Percentiles rank a stretch among this genome's conserved stretches.
Conservation (phyloP, 2,329 filamentous ascomycete genomes). For the Cercospora beticola region DNA sequence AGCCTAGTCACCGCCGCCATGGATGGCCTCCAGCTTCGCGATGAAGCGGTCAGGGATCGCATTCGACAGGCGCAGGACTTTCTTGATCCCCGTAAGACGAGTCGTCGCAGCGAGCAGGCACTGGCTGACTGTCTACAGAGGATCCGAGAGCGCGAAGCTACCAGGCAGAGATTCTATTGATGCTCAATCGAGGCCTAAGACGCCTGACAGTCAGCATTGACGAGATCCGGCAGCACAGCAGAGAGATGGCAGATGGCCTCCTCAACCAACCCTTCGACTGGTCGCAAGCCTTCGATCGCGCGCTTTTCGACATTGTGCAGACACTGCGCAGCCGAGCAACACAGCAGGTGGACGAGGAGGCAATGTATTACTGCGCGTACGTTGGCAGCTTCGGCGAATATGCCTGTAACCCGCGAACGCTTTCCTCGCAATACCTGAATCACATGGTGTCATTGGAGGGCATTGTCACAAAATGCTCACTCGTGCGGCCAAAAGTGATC, state of each 20-base stretch:
- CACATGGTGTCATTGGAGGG: slow-evolving; percentile 97
- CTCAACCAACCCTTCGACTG: slow-evolving; percentile 87
- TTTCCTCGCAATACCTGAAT: slow-evolving; percentile 87
- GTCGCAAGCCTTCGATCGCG: slow-evolving; percentile 81
- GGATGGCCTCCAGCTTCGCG: slow-evolving; percentile 73
- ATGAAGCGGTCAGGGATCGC: slow-evolving; percentile 80
- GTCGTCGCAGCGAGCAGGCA: neutral
- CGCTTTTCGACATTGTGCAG: slow-evolving; percentile 83
- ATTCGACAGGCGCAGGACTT: slow-evolving; percentile 88
- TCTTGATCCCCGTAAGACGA: slow-evolving; percentile 77
- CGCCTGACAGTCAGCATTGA: slow-evolving; percentile 68
- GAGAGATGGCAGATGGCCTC: slow-evolving; percentile 75
- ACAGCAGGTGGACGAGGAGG: slow-evolving; percentile 74
- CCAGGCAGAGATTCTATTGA: slow-evolving; percentile 80
- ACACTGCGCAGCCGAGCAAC: slow-evolving; percentile 73
- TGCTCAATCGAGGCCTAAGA: slow-evolving; percentile 62
- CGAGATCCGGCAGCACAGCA: slow-evolving; percentile 83
- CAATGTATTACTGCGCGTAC: slow-evolving; percentile 92
- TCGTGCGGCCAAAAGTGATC: slow-evolving; percentile 95
- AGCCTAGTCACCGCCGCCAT: slow-evolving; percentile 46
- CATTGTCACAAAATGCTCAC: slow-evolving; percentile 92
- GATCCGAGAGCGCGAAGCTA: slow-evolving; percentile 69
- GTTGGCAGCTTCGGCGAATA: slow-evolving; percentile 94
- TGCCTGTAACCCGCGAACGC: slow-evolving; percentile 88
- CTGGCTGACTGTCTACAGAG: slow-evolving; percentile 40